Conservation (phyloP, 768 basidiomycete species). For the Stropharia rugosoannulata region DNA sequence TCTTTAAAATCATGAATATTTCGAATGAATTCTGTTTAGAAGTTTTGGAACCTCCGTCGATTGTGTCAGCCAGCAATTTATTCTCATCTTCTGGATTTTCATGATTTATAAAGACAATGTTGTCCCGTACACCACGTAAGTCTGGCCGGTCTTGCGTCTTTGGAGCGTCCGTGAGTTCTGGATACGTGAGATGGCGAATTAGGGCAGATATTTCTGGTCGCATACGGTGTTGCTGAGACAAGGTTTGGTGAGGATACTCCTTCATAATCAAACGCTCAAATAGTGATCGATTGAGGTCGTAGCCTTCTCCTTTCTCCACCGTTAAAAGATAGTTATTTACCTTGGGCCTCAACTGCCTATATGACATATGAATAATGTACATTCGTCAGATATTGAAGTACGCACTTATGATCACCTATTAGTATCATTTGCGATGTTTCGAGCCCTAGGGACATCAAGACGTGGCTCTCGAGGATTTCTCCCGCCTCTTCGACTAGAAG, state of each 20-base stretch:
- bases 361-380: not conserved
- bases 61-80: conserved; percentile 37
- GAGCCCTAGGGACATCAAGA: conserved; percentile 53
- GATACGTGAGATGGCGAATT: conserved; percentile 63
- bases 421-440: conserved; percentile 55
- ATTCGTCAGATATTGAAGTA: not conserved
- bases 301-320: conserved; percentile 67
- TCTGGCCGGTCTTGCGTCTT: conserved; percentile 47
- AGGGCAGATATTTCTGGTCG: conserved; percentile 68
- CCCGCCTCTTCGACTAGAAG: conserved; percentile 73
- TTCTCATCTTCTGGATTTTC: conserved; percentile 52
- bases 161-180: conserved; percentile 56
- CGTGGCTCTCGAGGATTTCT: conserved; percentile 69
- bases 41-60: conserved; percentile 44
- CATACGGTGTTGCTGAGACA: conserved; percentile 68
- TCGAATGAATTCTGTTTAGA: conserved; percentile 67
- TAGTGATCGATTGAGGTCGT: conserved; percentile 63
- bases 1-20: conserved; percentile 62
- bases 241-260: conserved; percentile 59
- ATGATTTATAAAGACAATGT: conserved; percentile 67
- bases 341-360: conserved; percentile 71
- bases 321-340: conserved; percentile 65
- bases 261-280: conserved; percentile 68
- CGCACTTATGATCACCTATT: conserved; percentile 72
- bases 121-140: conserved; percentile 53